Base-by-base conservation (phyloP, 2,329 filamentous ascomycete species). In the Fusarium nematophilum region DNA sequence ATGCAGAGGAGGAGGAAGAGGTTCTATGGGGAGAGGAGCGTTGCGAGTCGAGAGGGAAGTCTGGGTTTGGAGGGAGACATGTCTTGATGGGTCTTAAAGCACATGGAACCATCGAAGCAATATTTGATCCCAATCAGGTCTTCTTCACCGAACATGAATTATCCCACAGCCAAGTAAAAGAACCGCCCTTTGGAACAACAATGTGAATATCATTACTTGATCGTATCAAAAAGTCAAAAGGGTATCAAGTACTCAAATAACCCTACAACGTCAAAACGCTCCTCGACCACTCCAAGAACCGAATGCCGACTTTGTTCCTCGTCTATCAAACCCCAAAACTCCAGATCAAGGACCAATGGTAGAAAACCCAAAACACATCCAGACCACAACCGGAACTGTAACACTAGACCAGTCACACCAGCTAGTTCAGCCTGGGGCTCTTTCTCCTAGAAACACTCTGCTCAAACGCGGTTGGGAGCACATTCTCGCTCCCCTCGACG, bases 401-500 rank as follows among this genome's bases (percentile, higher is more conserved):
- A 21, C 36, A 17, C 31, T 8, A 34, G 31, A 13, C 34, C 15
- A 31, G 27, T 4, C n/a, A n/a, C 4, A 13, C 13, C 37, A 27
- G 31, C 62, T 59, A 78, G 45, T 77, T 78, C 52, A 85, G 68
- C 50, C 84, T 72, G 4, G 84, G 82, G 60, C 84, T 86, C 76
- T 86, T 86, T 70, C 84, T 80, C 71, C 79, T 79, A 51, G 77
- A 74, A 23, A 76, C 58, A 44, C 81, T 80, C 69, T 81, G 75
- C 15, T 77, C 75, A 59, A 83, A 78, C n/a, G 76, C 73, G 43
- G 73, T 59, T 7, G 76, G 76, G 30, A 81, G 79, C 52, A 83
- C 57, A 54, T 86, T 86, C 72, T 86, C 83, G 36, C 80, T 72
- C 6, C 82, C 83, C 40, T 83, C 81, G 0, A 71, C 70, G 36